Base-by-base conservation (phyloP, 2,329 filamentous ascomycete genomes). In the Diplocarpon rosae region DNA sequence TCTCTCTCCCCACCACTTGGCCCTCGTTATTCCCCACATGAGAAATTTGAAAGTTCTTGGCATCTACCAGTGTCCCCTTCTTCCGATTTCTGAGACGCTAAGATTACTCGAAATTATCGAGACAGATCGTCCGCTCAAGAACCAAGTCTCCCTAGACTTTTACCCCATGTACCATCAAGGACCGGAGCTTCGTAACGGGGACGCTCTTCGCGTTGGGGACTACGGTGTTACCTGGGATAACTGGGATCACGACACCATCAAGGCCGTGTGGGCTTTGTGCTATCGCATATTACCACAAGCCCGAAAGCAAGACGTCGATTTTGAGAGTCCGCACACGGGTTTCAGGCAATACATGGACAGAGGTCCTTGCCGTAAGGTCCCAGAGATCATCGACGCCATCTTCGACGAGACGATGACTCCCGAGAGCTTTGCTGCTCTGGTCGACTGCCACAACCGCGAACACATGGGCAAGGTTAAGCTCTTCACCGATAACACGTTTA, bases 151-250 rank as follows among this genome's bases (percentile, higher is more conserved):
- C 10, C 38, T 58, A 2, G 58, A 60, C 39, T 60, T 54, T 39
- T 59, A 46, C 37, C 57, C 58, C 2, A 54, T 50, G 31, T 59
- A 49, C 32, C 56, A 59, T 33, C 11, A 42, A 3, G 56, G 57
- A 2, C 51, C 55, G 2, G 29, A 14, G 17, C 13, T n/a, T 20
- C 14, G 11, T 4, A 20, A 43, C 5, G 17, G 42, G 37, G 4
- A 40, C 37, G 13, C 5, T 15, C 29, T 12, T 17, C 51, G 39
- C 16, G 28, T 15, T 3, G 52, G 53, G 1, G 33, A 42, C 1
- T 60, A 56, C 44, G 57, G 56, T 11, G 53, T 49, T 3, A 52
- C 52, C 3, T 61, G 58, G 58, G 54, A 61, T 32, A 58, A 59
- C 36, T 48, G 37, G 27, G 47, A 54, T 5, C 38, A 37, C 1